phyloP scores from a whole-genome alignment of 352 stramenopile species.

The Pythium scleroteichum region DNA sequence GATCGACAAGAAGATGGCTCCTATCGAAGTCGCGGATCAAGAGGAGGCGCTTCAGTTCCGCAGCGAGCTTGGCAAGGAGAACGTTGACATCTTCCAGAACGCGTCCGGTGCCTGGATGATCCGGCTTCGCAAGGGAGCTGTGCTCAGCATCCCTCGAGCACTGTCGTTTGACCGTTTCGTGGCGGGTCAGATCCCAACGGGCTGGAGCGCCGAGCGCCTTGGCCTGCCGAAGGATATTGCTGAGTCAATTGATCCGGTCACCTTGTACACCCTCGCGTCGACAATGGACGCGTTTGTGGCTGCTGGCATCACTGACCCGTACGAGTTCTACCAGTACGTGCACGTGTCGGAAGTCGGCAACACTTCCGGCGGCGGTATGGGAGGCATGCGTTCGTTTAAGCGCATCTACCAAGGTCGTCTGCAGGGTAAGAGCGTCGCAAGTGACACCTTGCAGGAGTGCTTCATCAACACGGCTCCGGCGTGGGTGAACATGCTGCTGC shows the following conservation, averaged over 20 bases:
- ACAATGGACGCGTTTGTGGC: slow-evolving; percentile 84
- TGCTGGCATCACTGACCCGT: slow-evolving; percentile 83
- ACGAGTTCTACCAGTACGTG: slow-evolving; percentile 92
- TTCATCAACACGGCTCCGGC: slow-evolving; percentile 90
- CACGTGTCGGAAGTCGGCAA: slow-evolving; percentile 89
- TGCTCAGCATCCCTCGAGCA: slow-evolving; percentile 81
- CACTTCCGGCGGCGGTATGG: slow-evolving; percentile 81
- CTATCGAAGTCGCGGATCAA: slow-evolving; percentile 80
- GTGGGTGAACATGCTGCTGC: slow-evolving; percentile 90
- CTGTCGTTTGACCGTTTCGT: slow-evolving; percentile 86
- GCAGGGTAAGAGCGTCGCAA: slow-evolving; percentile 70
- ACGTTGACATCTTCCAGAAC: slow-evolving; percentile 82
- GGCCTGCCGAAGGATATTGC: slow-evolving; percentile 83
- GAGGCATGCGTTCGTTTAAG: slow-evolving; percentile 77
- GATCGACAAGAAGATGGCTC: slow-evolving; percentile 89
- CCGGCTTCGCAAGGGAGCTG: slow-evolving; percentile 73
- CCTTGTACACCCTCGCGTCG: slow-evolving; percentile 70
- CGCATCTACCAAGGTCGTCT: slow-evolving; percentile 75
- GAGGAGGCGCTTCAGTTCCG: slow-evolving; percentile 86
- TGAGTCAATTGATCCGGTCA: slow-evolving; percentile 77
- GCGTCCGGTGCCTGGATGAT: slow-evolving; percentile 80
- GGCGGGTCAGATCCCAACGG: slow-evolving; percentile 86
- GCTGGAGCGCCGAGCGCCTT: slow-evolving; percentile 82
- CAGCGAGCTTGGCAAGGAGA: slow-evolving; percentile 77
- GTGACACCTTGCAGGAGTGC: slow-evolving; percentile 77